phyloP scores from a whole-genome alignment of 2,329 filamentous ascomycete species.

The Penicillium nordicum region DNA sequence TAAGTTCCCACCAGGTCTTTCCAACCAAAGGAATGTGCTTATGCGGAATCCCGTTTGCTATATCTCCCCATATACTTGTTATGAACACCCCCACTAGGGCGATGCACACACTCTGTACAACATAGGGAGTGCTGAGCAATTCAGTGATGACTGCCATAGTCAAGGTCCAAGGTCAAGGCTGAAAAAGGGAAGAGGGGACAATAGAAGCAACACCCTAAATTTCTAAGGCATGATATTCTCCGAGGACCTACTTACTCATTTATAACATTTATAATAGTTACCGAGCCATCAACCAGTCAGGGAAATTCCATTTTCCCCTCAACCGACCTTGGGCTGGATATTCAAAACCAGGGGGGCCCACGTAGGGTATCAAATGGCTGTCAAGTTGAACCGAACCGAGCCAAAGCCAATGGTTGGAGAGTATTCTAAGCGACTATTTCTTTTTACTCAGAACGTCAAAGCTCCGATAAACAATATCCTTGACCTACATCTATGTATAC shows the following conservation, averaged over 20 bases:
- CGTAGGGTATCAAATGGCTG: neutral
- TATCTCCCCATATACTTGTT: conserved; percentile 24
- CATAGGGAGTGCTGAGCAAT: conserved; percentile 22
- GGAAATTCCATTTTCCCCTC: neutral
- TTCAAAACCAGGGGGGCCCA: neutral
- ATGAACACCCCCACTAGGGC: conserved; percentile 21
- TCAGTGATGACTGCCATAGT: conserved; percentile 26
- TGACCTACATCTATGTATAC: neutral
- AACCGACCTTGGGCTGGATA: neutral
- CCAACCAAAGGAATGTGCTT: conserved; percentile 29
- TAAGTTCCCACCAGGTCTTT: conserved; percentile 29
- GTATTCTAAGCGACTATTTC: neutral
- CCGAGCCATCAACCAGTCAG: neutral
- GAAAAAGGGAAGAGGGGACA: neutral
- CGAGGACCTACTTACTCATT: neutral
- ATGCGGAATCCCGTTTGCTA: conserved; percentile 29
- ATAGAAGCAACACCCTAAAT: neutral
- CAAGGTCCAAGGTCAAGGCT: neutral
- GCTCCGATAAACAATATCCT: neutral
- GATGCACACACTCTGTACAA: conserved; percentile 21
- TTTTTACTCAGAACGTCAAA: neutral
- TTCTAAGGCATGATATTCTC: neutral
- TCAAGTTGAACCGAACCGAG: neutral
- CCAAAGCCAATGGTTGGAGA: neutral
- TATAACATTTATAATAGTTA: conserved; percentile 2